Evolutionary conservation across 2,329 filamentous ascomycete species (phyloP), one percentile per base, ranked within the genome.

Genomic region (Trematosphaeria pertusa): DNA sequence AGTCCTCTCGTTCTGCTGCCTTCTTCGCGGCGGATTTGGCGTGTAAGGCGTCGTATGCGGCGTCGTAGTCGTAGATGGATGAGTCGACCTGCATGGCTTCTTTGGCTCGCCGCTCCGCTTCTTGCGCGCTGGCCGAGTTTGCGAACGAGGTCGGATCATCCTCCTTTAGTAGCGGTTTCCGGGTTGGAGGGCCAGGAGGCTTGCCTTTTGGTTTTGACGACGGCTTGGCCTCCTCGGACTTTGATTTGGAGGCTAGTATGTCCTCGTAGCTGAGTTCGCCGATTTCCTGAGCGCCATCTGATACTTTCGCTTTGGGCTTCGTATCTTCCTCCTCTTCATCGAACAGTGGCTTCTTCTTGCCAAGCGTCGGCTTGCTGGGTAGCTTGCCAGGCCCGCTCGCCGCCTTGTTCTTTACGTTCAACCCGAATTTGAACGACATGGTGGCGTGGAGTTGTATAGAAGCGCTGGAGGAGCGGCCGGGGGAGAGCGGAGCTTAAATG

Each of bases 31-130:
- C 82, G 3, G 67, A 64, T 11, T 73, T 66, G 2, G 76, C 74
- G 56, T 89, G 87, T 31, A 93, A 78, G 1, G 87, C 87, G 59
- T 93, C 89, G 73, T 91, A 92, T 17, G 90, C 88, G 1, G 81
- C 82, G 68, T 95, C 90, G 74, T 94, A 95, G 73, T 94, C 89
- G 76, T 92, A 94, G 58, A 94, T 86, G 37, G 84, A 86, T 1
- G 88, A 77, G 61, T 94, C 89, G 7, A 87, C 66, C 48, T 83
- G 79, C 51, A 85, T 78, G 2, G 88, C 88, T 12, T 83, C 82
- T 53, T 85, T 78, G 28, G 83, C 81, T 58, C 87, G 80, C 58
- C 82, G 84, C 42, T 83, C 81, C 19, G 87, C 83, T 21, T 83
- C 77, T 22, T 87, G 76, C 1, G 82, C 75, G 59, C 83, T 83